Evolutionary conservation across 2,329 filamentous ascomycete species (phyloP).

Genomic region (Corinectria fuckeliana): DNA sequence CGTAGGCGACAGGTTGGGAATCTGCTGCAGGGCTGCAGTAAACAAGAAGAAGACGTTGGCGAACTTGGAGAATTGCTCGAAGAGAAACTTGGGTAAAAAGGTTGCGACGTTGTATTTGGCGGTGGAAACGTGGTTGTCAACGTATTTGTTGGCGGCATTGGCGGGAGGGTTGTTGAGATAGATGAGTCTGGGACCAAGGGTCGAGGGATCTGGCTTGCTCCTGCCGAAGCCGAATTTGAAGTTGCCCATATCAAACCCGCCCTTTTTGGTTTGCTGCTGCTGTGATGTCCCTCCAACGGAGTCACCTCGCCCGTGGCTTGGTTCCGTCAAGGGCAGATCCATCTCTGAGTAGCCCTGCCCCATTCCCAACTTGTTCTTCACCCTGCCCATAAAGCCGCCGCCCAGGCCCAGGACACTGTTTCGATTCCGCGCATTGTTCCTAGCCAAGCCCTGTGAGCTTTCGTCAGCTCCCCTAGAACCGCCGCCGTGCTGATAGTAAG

Average conservation of each 20-base stretch:
- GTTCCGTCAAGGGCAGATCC: conserved; percentile 92
- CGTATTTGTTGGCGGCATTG: conserved; percentile 87
- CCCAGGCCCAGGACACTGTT: conserved; percentile 90
- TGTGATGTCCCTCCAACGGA: conserved; percentile 50
- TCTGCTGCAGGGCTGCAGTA: conserved; percentile 92
- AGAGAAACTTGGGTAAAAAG: conserved; percentile 95
- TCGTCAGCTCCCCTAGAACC: conserved; percentile 63
- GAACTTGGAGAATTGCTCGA: conserved; percentile 99
- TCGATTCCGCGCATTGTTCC: conserved; percentile 70
- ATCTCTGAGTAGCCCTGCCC: conserved; percentile 92
- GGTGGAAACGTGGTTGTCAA: conserved; percentile 96
- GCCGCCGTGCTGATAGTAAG: conserved; percentile 82
- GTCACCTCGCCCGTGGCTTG: conserved; percentile 52
- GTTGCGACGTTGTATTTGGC: conserved; percentile 95
- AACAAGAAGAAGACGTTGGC: conserved; percentile 99
- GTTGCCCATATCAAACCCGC: conserved; percentile 68
- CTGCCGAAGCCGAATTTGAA: conserved; percentile 95
- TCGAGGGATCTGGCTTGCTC: conserved; percentile 85
- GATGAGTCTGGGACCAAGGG: conserved; percentile 89
- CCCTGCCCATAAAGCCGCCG: conserved; percentile 83
- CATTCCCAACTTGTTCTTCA: conserved; percentile 92
- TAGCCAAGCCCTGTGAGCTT: conserved; percentile 47
- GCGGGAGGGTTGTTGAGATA: conserved; percentile 95
- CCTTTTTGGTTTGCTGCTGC: conserved; percentile 49
- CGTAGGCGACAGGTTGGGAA: conserved; percentile 92